Evolutionary conservation across 208 protist species (phyloP), one percentile per base, ranked within the genome.

Genomic region (Polymyxa betae): DNA sequence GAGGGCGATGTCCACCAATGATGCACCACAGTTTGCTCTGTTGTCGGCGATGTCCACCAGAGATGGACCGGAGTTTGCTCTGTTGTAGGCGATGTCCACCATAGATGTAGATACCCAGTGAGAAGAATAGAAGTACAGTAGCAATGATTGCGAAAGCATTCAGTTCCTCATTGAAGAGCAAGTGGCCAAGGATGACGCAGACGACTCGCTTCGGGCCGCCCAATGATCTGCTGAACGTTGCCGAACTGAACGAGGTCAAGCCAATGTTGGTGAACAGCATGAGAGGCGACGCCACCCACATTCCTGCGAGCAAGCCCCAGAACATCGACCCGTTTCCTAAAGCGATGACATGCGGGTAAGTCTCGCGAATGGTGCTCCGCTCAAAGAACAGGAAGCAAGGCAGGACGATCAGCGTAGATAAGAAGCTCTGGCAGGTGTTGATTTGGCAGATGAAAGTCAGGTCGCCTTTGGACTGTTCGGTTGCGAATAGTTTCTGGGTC

Each of bases 11-110:
- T 16, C 54, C 54, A 66, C 54, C 54, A 66, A 29, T 32, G 29
- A 32, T n/a, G n/a, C n/a, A n/a, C n/a, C n/a, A n/a, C n/a, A n/a
- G n/a, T n/a, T n/a, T n/a, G n/a, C n/a, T n/a, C n/a, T n/a, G n/a
- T n/a, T n/a, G n/a, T n/a, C n/a, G n/a, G n/a, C n/a, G n/a, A n/a
- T 66, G 54, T 16, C 54, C 54, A 66, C 54, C 54, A 66, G 54
- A 66, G 29, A 32, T 66, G 54, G 54, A 66, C 54, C n/a, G n/a
- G n/a, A n/a, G n/a, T n/a, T 66, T 66, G 54, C 20, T 32, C 29
- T 29, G 54, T 29, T 66, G 54, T 16, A 66, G 20, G 29, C 16
- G 16, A 29, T 66, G 29, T 16, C 54, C 54, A 66, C 54, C 54
- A 29, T 66, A 66, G 20, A 66, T 66, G 54, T 66, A 66, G 54